Evolutionary conservation across 768 basidiomycete species (phyloP), one percentile per base, ranked within the genome.

Genomic region (Mycena polygramma): DNA sequence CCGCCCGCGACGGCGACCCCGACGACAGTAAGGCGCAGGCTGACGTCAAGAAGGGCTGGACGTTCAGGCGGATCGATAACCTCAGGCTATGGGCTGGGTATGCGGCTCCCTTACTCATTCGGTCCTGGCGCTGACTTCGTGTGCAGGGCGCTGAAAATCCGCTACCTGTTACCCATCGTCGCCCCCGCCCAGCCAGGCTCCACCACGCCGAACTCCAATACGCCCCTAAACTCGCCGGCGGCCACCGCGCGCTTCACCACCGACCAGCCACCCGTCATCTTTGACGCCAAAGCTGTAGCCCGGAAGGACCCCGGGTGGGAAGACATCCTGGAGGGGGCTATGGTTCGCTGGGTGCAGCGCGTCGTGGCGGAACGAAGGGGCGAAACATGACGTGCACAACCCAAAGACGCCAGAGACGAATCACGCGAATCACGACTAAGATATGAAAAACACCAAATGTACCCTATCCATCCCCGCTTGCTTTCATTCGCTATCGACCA

Each of bases 31-130:
- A 77, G 22, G 77, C 30, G 86, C 87, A 68, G 83, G 82, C 60
- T 19, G 59, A 67, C 54, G 77, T 77, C 7, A 89, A 85, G 80
- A 87, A 84, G 68, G 89, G 91, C 0, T 95, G 94, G 92, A 95
- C 95, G 22, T 97, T 95, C 77, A 83, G 96, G 69, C 81, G 95
- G 65, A 93, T 90, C 2, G 96, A 97, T 79, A 97, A 97, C 77
- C 81, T 97, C 36, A 84, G 94, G 30, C 78, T 95, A 24, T 97
- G 94, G 92, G 91, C 89, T 52, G 95, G 93, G 94, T 95, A 77
- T 61, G 92, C 88, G 60, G 26, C 60, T 53, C 48, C 57, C 24
- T 59, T 54, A 20, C 39, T 46, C 48, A 45, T 41, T 54, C 20
- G 19, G 57, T 57, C 51, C 30, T 24, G 41, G 46, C 46, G 59